phyloP scores from a whole-genome alignment of 1,139 yeast species.

The Trichomonascaceae sp. region DNA sequence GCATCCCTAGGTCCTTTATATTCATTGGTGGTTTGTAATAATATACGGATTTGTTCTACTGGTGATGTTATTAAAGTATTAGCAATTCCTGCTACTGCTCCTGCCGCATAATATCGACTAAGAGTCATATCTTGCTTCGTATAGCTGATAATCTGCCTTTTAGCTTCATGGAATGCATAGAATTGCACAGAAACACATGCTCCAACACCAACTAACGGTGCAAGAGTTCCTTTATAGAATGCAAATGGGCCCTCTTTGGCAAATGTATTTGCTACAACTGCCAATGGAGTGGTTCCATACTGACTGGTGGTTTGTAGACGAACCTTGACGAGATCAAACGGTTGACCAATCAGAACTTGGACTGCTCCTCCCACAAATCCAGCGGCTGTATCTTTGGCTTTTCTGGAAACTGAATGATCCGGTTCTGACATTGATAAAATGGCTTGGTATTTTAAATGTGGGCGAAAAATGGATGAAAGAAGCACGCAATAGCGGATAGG shows the following conservation, averaged over 20 bases:
- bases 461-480: neutral
- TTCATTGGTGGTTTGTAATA: conserved; percentile 43
- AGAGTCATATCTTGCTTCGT: conserved; percentile 39
- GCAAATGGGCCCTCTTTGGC: conserved; percentile 68
- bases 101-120: conserved; percentile 63
- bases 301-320: conserved; percentile 52
- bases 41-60: conserved; percentile 68
- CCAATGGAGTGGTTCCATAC: conserved; percentile 40
- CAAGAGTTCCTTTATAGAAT: conserved; percentile 82
- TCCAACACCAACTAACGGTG: conserved; percentile 88
- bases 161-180: conserved; percentile 73
- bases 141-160: conserved; percentile 44
- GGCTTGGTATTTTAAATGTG: neutral
- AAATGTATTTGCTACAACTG: conserved; percentile 49
- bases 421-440: conserved; percentile 4
- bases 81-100: conserved; percentile 73
- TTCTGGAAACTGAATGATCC: conserved; percentile 50
- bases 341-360: conserved; percentile 71
- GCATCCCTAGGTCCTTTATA: conserved; percentile 46
- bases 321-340: conserved; percentile 64
- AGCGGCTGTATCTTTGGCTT: conserved; percentile 51
- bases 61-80: conserved; percentile 69
- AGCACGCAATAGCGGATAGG: neutral
- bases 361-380: conserved; percentile 52
- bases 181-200: conserved; percentile 85